Evolutionary conservation across 352 stramenopile genomes (phyloP).

Genomic region (Globisporangium iwayamae): DNA sequence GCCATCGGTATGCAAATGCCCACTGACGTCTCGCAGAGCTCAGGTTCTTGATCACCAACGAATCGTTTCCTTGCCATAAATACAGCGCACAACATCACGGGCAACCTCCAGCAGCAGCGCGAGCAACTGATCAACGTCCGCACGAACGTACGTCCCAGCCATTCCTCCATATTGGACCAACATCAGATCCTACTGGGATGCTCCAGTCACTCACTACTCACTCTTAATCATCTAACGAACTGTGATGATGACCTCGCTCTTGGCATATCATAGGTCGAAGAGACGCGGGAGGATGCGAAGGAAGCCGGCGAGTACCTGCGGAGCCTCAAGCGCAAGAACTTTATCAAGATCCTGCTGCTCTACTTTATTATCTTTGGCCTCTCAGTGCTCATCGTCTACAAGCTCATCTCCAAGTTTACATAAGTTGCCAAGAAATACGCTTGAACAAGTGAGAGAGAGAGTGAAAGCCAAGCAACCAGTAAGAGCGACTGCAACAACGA

Average conservation of each 20-base stretch:
- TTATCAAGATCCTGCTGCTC: conserved; percentile 67
- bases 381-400: conserved; percentile 66
- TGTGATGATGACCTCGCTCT: not conserved
- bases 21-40: too few relatives aligned
- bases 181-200: too few relatives aligned
- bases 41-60: not conserved
- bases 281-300: conserved; percentile 64
- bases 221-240: not conserved
- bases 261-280: conserved; percentile 42
- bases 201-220: not conserved
- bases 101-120: conserved; percentile 59
- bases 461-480: not conserved
- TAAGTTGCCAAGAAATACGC: conserved; percentile 10
- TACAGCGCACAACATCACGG: conserved; percentile 63
- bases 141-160: conserved; percentile 51
- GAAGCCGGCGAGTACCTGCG: conserved; percentile 65
- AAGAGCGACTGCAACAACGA: not conserved
- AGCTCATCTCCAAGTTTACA: conserved; percentile 60
- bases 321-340: conserved; percentile 82
- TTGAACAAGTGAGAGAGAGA: not conserved
- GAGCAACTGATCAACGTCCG: conserved; percentile 75
- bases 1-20: conserved; percentile 34
- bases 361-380: conserved; percentile 81
- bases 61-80: too few relatives aligned
- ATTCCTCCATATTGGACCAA: too few relatives aligned